These are phyloP conservation scores for Vitis hybrid DNA, from an alignment of 177 flowering plant genomes.

Conservation along the genomic window DNA sequence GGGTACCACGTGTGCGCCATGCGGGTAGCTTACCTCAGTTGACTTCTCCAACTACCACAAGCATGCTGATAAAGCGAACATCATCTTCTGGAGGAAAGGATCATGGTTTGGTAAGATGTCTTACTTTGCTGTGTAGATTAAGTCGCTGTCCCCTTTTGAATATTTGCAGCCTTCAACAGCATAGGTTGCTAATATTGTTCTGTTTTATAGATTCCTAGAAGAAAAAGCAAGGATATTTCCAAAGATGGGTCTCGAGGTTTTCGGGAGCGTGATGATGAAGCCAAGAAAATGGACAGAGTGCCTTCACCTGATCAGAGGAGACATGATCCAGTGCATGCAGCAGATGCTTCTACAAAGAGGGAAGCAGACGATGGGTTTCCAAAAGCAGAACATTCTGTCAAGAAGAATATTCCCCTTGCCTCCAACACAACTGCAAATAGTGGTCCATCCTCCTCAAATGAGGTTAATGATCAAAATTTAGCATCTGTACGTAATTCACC, in stretches of 20 bases:
- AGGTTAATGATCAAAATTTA: slow-evolving; percentile 49
- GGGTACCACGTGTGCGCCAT: slow-evolving; percentile 92
- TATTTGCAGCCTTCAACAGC: not conserved
- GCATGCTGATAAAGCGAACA: slow-evolving; percentile 65
- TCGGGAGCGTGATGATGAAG: slow-evolving; percentile 51
- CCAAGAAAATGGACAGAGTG: slow-evolving; percentile 44
- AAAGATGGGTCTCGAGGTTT: slow-evolving; percentile 49
- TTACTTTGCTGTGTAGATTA: too few species aligned
- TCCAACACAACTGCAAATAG: slow-evolving; percentile 34
- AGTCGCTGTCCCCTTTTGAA: not conserved
- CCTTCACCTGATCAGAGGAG: slow-evolving; percentile 50
- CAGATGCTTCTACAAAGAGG: slow-evolving; percentile 36
- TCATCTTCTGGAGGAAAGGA: slow-evolving; percentile 72
- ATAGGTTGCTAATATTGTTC: slow-evolving; percentile 11
- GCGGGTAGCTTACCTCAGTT: slow-evolving; percentile 77
- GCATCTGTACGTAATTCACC: slow-evolving; percentile 50
- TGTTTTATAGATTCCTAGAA: slow-evolving; percentile 60
- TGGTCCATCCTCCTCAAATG: slow-evolving; percentile 53
- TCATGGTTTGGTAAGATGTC: slow-evolving; percentile 49
- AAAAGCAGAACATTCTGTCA: slow-evolving; percentile 25
- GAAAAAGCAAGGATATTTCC: slow-evolving; percentile 61
- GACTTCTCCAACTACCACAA: slow-evolving; percentile 60
- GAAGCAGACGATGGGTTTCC: slow-evolving; percentile 41
- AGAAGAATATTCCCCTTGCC: slow-evolving; percentile 34
- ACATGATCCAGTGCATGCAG: slow-evolving; percentile 30